A percentile compares a stretch with the other conserved stretches of the same genome.
phyloP scores from a whole-genome alignment of 2,329 filamentous ascomycete genomes.

The Penicillium rolfsii region DNA sequence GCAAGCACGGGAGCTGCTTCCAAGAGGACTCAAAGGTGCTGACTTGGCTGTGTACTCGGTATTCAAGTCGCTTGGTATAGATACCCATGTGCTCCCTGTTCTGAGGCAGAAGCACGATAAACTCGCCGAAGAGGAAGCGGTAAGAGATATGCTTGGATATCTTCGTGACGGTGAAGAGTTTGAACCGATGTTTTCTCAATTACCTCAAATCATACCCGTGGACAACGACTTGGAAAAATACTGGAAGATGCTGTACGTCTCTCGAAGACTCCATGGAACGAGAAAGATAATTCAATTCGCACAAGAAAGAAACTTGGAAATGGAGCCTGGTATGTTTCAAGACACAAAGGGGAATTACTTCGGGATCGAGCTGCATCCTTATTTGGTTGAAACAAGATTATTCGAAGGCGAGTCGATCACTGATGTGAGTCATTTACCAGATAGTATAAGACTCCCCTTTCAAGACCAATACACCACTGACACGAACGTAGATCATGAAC shows the following conservation, averaged over 20 bases:
- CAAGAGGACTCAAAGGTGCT: conserved; percentile 50
- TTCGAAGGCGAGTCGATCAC: not conserved
- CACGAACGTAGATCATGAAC: conserved; percentile 6
- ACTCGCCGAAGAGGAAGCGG: not conserved
- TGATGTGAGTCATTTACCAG: not conserved
- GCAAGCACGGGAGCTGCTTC: conserved; percentile 29
- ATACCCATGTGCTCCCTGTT: conserved; percentile 38
- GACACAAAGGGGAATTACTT: not conserved
- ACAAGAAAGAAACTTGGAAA: not conserved
- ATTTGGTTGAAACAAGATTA: not conserved
- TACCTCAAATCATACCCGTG: not conserved
- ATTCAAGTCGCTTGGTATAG: conserved; percentile 39
- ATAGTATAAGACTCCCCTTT: no score
- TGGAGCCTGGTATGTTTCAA: not conserved
- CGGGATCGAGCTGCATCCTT: not conserved
- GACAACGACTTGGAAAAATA: not conserved
- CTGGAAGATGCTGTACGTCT: not conserved
- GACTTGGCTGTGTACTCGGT: conserved; percentile 50
- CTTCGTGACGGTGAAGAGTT: not conserved
- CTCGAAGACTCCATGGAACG: not conserved
- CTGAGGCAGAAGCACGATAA: conserved; percentile 7
- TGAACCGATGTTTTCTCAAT: not conserved
- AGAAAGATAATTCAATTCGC: not conserved
- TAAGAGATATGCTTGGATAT: not conserved
- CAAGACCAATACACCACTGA: not conserved